Evolutionary conservation across 1,284 basidiomycete species (phyloP), one percentile per base, ranked within the genome.

Genomic region (Xerocomus cyaneibrunnescens): DNA sequence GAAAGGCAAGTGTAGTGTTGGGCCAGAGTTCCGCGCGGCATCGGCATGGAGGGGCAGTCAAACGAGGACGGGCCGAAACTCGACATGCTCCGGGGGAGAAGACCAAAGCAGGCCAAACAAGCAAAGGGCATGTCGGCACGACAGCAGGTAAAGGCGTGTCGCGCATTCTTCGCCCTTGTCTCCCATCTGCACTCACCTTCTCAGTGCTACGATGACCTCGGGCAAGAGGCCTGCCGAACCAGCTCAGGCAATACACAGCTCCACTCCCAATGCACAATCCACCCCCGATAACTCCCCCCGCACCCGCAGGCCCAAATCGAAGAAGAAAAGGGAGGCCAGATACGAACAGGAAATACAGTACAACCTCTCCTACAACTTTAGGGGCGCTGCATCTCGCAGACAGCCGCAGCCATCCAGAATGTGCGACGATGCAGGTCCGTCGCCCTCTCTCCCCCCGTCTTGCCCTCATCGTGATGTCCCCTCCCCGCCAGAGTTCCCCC

Each of bases 231-330:
- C 66, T 56, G 56, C 62, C 57, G 64, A 68, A 52, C 53, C 55
- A 55, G 48, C 68, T 48, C 66, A 66, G 52, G 45, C 63, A 46
- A 52, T 78, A 54, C 78, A 81, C 62, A 68, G 74, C 65, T 74
- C 78, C 64, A 75, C 73, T 46, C 80, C 78, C 62, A 78, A 80
- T 66, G 80, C 75, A 35, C 72, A 78, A 56, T 70, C 76, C 54
- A 74, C 78, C 17, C 72, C 77, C 46, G 80, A 84, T 67, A 82
- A 75, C 67, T 70, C 74, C 45, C 77, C 79, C 43, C 73, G 78
- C 54, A 71, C 78, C 38, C 78, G 80, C 55, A 81, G 79, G 68
- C 63, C 65, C 23, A 74, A 67, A 61, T 66, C 62, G 58, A 64
- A 50, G 54, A 65, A 62, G 57, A 61, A 65, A 58, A 70, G 61